Evolutionary conservation across 2,329 filamentous ascomycete species (phyloP).

Genomic region (Colletotrichum abscissum): DNA sequence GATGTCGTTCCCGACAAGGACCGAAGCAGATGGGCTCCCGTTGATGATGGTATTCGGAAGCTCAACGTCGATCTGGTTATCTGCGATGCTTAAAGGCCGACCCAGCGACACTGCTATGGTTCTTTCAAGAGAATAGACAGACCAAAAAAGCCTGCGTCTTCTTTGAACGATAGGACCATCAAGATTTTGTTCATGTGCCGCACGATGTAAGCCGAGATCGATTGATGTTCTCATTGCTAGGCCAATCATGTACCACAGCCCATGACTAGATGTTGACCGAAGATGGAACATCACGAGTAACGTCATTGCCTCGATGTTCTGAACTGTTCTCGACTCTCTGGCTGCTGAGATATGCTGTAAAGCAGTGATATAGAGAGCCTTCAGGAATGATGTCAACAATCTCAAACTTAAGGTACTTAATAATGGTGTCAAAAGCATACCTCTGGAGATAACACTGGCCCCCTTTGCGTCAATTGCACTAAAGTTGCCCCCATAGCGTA

Average conservation of each 20-base stretch:
- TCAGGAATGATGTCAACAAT: neutral
- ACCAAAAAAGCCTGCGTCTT: conserved; percentile 62
- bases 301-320: conserved; percentile 64
- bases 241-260: conserved; percentile 66
- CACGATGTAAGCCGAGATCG: conserved; percentile 61
- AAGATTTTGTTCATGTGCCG: conserved; percentile 50
- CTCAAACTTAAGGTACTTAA: neutral
- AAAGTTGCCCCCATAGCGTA: conserved; percentile 63
- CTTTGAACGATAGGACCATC: neutral
- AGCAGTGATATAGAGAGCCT: conserved; percentile 61
- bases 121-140: conserved; percentile 60
- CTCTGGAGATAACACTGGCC: conserved; percentile 48
- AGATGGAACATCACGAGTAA: conserved; percentile 63
- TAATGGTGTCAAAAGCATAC: conserved; percentile 39
- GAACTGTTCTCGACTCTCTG: conserved; percentile 58
- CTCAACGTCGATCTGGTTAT: conserved; percentile 61
- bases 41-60: conserved; percentile 51
- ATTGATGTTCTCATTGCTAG: conserved; percentile 64
- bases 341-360: conserved; percentile 60
- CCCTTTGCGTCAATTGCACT: conserved; percentile 58
- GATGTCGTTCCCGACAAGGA: conserved; percentile 48
- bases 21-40: conserved; percentile 42
- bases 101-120: conserved; percentile 62
- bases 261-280: conserved; percentile 60
- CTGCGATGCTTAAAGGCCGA: conserved; percentile 60